Conservation (phyloP, 2,329 filamentous ascomycete species). For the Trichoderma arundinaceum region DNA sequence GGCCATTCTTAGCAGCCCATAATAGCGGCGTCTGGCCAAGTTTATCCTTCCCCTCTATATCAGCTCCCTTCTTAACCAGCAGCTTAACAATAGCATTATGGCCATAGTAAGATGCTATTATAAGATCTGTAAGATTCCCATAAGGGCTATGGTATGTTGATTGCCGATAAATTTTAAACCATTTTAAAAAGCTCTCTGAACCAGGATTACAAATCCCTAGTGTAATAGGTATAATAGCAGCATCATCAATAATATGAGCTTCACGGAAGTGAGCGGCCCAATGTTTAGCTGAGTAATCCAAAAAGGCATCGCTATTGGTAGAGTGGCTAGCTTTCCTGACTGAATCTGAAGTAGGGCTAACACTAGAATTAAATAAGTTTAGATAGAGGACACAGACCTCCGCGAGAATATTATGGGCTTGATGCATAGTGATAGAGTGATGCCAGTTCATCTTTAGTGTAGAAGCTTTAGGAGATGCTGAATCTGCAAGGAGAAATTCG, state of each 20-base stretch:
- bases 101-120: constrained; percentile 22
- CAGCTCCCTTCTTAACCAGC: background rate
- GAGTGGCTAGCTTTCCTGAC: background rate
- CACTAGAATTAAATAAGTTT: constrained; percentile 30
- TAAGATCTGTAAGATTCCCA: background rate
- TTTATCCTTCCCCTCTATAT: too few relatives aligned
- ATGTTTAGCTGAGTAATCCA: constrained; percentile 36
- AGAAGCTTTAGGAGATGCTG: constrained; percentile 14
- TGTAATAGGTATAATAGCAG: constrained; percentile 23
- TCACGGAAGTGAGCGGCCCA: constrained; percentile 37
- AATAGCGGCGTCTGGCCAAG: too few relatives aligned
- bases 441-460: constrained; percentile 33
- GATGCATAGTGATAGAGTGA: constrained; percentile 33
- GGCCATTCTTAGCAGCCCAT: constrained; percentile 11
- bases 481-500: constrained; percentile 41
- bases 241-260: constrained; percentile 27
- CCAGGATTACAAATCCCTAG: constrained; percentile 32
- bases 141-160: background rate
- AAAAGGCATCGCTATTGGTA: constrained; percentile 24
- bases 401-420: constrained; percentile 37
- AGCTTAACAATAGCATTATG: constrained; percentile 28
- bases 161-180: constrained; percentile 15
- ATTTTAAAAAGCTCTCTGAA: constrained; percentile 28
- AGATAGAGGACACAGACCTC: constrained; percentile 37
- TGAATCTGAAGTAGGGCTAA: background rate